phyloP scores from a whole-genome alignment of 768 basidiomycete species.

The Russula foetens region DNA sequence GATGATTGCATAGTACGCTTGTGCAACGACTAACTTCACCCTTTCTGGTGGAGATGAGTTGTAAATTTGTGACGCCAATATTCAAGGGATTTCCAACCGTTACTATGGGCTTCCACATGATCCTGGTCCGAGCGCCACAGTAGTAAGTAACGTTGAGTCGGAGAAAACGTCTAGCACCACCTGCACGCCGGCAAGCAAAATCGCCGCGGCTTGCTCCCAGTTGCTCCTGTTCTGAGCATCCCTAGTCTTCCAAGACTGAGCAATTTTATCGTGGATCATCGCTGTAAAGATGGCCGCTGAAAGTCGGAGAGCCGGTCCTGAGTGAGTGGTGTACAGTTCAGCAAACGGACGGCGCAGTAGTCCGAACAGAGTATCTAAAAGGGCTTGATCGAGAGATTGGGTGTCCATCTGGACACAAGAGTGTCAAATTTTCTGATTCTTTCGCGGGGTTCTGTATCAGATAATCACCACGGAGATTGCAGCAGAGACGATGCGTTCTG shows the following conservation, averaged over 20 bases:
- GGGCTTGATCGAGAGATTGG: background rate
- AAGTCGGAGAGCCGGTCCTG: conserved; percentile 15
- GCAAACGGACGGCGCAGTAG: conserved; percentile 15
- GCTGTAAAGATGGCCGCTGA: conserved; percentile 12
- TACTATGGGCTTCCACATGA: conserved; percentile 10
- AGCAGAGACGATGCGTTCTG: conserved; percentile 9
- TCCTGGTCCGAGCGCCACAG: conserved; percentile 7
- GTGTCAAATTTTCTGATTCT: background rate
- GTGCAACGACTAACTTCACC: conserved; percentile 14
- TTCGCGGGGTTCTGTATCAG: background rate
- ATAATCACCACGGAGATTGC: conserved; percentile 12
- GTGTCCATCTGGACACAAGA: background rate
- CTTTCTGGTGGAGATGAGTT: conserved; percentile 3
- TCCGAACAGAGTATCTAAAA: background rate
- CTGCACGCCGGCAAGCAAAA: conserved; percentile 17
- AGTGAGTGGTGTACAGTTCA: conserved; percentile 11
- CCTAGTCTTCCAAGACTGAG: background rate
- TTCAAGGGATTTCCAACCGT: background rate
- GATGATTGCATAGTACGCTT: conserved; percentile 17
- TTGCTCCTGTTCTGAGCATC: background rate
- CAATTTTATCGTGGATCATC: conserved; percentile 12
- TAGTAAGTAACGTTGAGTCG: background rate
- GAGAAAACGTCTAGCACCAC: background rate
- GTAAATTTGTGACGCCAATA: background rate
- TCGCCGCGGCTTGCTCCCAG: conserved; percentile 16